Conservation (phyloP, 306 rosid species). For the Pyrus communis region DNA sequence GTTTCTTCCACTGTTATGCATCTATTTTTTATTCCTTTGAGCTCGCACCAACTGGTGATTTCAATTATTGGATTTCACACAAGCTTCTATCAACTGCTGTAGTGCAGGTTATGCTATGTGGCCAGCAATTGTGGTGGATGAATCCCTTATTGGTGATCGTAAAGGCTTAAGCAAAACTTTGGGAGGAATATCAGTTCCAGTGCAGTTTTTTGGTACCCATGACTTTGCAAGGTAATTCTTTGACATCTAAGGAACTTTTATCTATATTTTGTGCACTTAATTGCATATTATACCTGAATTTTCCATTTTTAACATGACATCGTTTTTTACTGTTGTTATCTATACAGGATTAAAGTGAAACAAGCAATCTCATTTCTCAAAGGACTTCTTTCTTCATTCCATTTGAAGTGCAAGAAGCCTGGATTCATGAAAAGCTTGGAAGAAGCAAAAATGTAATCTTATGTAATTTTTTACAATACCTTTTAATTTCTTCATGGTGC, state of each 20-base stretch:
- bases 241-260: slow-evolving; percentile 14
- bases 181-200: slow-evolving; percentile 82
- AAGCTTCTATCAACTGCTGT: slow-evolving; percentile 17
- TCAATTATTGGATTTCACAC: neutral
- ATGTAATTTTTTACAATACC: neutral
- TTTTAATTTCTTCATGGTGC: neutral
- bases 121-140: slow-evolving; percentile 97
- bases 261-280: slow-evolving; percentile 3
- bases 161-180: slow-evolving; percentile 59
- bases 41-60: neutral
- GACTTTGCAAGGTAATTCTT: slow-evolving; percentile 86
- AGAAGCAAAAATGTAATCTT: slow-evolving; percentile 86
- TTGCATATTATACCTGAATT: neutral
- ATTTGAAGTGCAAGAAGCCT: slow-evolving; percentile 80
- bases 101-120: slow-evolving; percentile 97
- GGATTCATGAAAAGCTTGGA: slow-evolving; percentile 70
- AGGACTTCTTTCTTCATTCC: slow-evolving; percentile 84
- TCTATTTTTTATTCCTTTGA: slow-evolving; percentile 6
- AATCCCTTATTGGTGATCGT: slow-evolving; percentile 71
- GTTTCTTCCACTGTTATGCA: slow-evolving; percentile 1
- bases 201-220: slow-evolving; percentile 94
- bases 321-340: neutral
- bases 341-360: slow-evolving; percentile 68
- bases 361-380: slow-evolving; percentile 79
- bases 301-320: slow-evolving; percentile 3